A percentile compares a stretch with the other conserved stretches of the same genome.
phyloP scores from a whole-genome alignment of 768 basidiomycete species.

The Leccinum subgranulosum region DNA sequence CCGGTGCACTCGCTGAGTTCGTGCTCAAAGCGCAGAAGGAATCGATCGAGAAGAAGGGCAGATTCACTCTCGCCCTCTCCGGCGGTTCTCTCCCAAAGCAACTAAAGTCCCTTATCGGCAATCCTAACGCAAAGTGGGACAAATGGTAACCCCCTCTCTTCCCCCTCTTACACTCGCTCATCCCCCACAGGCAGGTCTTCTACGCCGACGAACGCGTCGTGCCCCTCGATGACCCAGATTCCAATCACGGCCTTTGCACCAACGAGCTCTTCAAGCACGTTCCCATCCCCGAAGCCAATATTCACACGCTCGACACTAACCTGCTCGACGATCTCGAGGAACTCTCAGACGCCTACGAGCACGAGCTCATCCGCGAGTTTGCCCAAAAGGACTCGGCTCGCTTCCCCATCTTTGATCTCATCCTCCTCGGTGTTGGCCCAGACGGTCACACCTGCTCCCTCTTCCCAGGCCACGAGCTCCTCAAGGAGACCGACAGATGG shows the following conservation, averaged over 20 bases:
- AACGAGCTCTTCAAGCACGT: conserved; percentile 78
- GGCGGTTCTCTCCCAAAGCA: conserved; percentile 89
- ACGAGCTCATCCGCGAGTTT: conserved; percentile 84
- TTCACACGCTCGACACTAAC: conserved; percentile 76
- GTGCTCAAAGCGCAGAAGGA: conserved; percentile 87
- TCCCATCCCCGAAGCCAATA: conserved; percentile 69
- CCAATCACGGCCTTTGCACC: conserved; percentile 80
- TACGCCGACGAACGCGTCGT: conserved; percentile 97
- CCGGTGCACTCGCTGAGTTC: conserved; percentile 71
- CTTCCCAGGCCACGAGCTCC: conserved; percentile 88
- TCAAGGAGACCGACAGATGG: conserved; percentile 89
- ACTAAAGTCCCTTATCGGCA: conserved; percentile 65
- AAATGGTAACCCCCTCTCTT: conserved; percentile 66
- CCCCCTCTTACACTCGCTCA: not conserved
- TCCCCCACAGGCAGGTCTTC: conserved; percentile 82
- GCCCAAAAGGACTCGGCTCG: conserved; percentile 91
- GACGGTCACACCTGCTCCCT: conserved; percentile 99
- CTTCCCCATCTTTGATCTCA: conserved; percentile 96
- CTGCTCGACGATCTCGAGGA: conserved; percentile 74
- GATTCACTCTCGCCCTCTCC: conserved; percentile 90
- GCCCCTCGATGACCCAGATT: conserved; percentile 88
- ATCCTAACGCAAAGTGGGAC: conserved; percentile 80
- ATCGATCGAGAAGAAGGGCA: conserved; percentile 81
- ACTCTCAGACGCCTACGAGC: conserved; percentile 77
- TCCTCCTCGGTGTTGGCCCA: conserved; percentile 94